phyloP scores from a whole-genome alignment of 441 rosid species.

The Populus hybrid region DNA sequence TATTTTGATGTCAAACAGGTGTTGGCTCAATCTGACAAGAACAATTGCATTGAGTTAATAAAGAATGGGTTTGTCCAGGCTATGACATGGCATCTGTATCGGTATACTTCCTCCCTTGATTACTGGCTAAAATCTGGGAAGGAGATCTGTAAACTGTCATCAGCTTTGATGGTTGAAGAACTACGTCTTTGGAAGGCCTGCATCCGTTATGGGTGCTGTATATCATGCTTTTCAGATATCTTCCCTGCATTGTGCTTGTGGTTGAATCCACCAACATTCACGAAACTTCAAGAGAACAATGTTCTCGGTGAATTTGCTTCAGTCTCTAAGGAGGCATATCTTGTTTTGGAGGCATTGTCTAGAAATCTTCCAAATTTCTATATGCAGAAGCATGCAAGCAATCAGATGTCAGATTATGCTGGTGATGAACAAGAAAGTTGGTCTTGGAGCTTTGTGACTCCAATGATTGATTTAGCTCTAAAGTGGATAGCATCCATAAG shows the following conservation, averaged over 20 bases:
- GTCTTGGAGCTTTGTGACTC: conserved; percentile 83
- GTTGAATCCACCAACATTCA: conserved; percentile 72
- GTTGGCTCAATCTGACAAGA: conserved; percentile 65
- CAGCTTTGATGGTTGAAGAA: conserved; percentile 81
- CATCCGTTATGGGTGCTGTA: conserved; percentile 60
- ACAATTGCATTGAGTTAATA: conserved; percentile 51
- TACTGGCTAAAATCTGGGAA: conserved; percentile 69
- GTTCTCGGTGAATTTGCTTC: conserved; percentile 63
- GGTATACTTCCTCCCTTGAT: conserved; percentile 56
- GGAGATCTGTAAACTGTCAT: conserved; percentile 64
- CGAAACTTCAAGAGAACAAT: conserved; percentile 50
- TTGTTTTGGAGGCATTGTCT: conserved; percentile 75
- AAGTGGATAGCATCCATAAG: conserved; percentile 53
- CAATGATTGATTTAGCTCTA: conserved; percentile 72
- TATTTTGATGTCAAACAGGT: conserved; percentile 45
- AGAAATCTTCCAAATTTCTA: conserved; percentile 65
- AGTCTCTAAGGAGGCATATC: conserved; percentile 64
- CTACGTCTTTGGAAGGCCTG: conserved; percentile 82
- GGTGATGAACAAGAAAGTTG: conserved; percentile 42
- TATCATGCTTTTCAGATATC: conserved; percentile 63
- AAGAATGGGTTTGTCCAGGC: conserved; percentile 51
- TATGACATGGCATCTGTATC: conserved; percentile 75
- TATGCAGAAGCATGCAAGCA: conserved; percentile 31
- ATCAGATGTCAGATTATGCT: conserved; percentile 21
- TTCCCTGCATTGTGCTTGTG: conserved; percentile 86